Conservation (phyloP, 345 rosid genomes). For the Eucalyptus polyanthemos region DNA sequence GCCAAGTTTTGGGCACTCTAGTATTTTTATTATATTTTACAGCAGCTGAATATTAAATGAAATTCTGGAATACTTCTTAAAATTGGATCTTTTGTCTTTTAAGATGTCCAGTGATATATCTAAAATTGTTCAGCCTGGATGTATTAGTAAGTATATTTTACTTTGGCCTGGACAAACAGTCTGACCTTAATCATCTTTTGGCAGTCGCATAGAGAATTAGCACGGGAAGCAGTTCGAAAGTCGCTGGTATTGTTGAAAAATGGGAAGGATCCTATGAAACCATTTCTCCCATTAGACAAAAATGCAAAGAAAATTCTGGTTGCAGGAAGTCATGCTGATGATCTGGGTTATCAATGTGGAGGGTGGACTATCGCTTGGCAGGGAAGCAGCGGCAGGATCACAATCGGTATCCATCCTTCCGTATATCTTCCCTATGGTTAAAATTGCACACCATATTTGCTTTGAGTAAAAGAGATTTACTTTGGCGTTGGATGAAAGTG, state of each 20-base stretch:
- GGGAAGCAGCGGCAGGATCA: conserved; percentile 70
- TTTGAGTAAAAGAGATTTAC: neutral
- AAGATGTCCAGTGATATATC: neutral
- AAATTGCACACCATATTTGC: neutral
- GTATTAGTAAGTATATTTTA: neutral
- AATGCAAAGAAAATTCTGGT: conserved; percentile 59
- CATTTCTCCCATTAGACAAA: conserved; percentile 61
- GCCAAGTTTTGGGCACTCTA: neutral
- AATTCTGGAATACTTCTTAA: neutral
- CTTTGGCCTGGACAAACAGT: neutral
- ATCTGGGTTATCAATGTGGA: conserved; percentile 89
- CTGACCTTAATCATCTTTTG: neutral
- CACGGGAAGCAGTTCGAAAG: conserved; percentile 79
- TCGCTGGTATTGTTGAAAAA: conserved; percentile 81
- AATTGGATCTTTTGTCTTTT: neutral
- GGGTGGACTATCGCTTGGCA: conserved; percentile 72
- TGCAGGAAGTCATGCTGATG: conserved; percentile 70
- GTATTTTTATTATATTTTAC: neutral
- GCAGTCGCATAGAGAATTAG: conserved; percentile 69
- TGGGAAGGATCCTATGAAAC: conserved; percentile 39
- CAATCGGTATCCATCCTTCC: conserved; percentile 37
- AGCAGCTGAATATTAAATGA: neutral
- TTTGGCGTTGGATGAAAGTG: neutral
- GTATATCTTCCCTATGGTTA: neutral
- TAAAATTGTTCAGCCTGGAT: neutral